Base-by-base conservation (phyloP, 164 flowering plant species). In the Annona cherimola region DNA sequence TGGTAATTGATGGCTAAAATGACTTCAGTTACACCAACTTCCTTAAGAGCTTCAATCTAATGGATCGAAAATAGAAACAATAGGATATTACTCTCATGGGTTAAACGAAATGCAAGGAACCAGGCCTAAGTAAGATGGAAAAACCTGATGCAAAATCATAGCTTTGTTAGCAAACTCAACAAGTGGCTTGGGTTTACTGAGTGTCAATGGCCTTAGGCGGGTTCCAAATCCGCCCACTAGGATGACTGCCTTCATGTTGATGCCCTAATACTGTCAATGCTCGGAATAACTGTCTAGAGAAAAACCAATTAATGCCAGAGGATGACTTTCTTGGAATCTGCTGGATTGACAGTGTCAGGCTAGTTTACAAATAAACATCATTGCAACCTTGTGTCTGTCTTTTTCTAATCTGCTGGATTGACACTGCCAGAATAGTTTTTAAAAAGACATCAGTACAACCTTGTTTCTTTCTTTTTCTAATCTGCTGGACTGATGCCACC, bases 71-170 rank as follows among this genome's bases (percentile, higher is more conserved):
- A 50, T 8, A 11, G 14, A 16, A 50, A 8, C 9, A 50, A 8
- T 50, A 50, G 7, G 57, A 16, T 16, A 3, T 50, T 50, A 50
- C 2, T 50, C 14, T 50, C 57, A 50, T 50, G 57, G 57, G 57
- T 50, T 50, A 8, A 50, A 50, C 57, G 14, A 50, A 2, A 50
- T 16, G 9, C 57, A 50, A 50, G 0, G 57, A 50, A 50, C 9
- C 57, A 50, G 57, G 57, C 57, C 57, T 50, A 16, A 11, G 14
- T 7, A 50, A 2, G 57, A 50, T 2, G 14, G 57, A 11, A 50
- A 50, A 50, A 77, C 79, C 79, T 77, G 79, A 73, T 77, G 79
- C 45, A 77, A 61, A 73, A 77, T 70, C 71, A 77, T 77, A 26
- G 76, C 76, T 54, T 77, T 77, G 57, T 77, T 77, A 5, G 74